Evolutionary conservation across 192 early-diverging fungal species (phyloP).

Genomic region (Coemansia sp.): DNA sequence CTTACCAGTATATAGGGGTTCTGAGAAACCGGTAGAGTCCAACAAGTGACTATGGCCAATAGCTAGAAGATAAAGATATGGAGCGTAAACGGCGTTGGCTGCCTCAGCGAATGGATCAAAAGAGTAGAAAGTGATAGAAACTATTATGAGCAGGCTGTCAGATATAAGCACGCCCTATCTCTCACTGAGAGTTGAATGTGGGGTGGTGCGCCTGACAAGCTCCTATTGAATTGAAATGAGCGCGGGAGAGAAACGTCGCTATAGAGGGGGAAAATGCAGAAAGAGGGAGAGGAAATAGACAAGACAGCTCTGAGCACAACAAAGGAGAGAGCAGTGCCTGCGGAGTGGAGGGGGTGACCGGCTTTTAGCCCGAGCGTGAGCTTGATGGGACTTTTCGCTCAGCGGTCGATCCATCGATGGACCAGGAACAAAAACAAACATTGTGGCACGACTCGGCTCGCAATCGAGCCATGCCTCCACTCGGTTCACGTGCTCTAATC

Average conservation of each 20-base stretch:
- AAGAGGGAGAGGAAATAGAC: background rate
- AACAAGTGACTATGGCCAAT: background rate
- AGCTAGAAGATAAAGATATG: background rate
- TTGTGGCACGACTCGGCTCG: background rate
- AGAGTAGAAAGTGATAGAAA: background rate
- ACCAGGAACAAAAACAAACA: background rate
- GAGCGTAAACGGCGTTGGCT: background rate
- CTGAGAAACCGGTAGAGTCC: background rate
- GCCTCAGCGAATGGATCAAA: background rate
- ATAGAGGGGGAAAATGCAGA: background rate
- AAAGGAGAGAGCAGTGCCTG: background rate
- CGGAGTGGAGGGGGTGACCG: background rate
- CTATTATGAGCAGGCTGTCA: background rate
- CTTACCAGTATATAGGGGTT: background rate
- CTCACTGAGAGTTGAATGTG: background rate
- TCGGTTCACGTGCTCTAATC: background rate
- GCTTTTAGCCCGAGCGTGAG: slow-evolving; percentile 4
- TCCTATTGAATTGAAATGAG: slow-evolving; percentile 3
- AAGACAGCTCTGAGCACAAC: background rate
- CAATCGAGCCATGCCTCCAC: background rate
- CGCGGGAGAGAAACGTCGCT: background rate
- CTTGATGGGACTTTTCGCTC: no score
- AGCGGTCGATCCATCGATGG: background rate
- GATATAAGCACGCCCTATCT: background rate
- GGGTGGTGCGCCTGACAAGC: background rate